Evolutionary conservation across 1,284 basidiomycete genomes (phyloP), one percentile per base, ranked within the genome.

Genomic region (Ganoderma lingzhi): DNA sequence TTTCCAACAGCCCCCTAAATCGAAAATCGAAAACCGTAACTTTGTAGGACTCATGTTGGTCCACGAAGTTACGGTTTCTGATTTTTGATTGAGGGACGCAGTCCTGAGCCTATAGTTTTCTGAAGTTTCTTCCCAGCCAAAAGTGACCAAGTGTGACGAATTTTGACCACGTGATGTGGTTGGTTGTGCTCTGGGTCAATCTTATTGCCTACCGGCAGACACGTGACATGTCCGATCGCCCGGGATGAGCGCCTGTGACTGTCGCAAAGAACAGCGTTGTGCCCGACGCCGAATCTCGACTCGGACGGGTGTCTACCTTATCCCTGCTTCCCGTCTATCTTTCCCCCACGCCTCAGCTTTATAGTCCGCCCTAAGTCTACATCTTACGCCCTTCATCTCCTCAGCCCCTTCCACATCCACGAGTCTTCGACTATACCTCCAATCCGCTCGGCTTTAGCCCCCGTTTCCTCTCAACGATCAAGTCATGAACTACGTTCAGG

Each of bases 401-500:
- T 32, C 53, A 5, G 14, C 23, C 28, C 19, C 32, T 17, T 10
- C 6, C 45, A 32, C 56, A 14, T 17, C 17, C 66, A 32, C 9
- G 14, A 28, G 5, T 59, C 41, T 4, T 41, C 28, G 30, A 28
- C 23, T 23, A 19, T 63, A 58, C 64, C 58, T 58, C 64, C 58
- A 62, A 66, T 63, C 30, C 23, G 63, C 55, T 41, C 67, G 59
- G 65, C 56, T 42, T 59, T 23, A 59, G 17, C 19, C 37, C 45
- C 58, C 58, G 48, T 32, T 56, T 39, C 41, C 35, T 15, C 51
- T 42, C 32, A 48, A 12, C 45, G 53, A 42, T 15, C 39, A 42
- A 63, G 60, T 48, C 58, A 89, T 89, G 86, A 92, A 92, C 76
- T 92, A 93, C 77, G 88, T 92, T 63, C 90, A 92, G 84, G 90